Evolutionary conservation across 495 filamentous ascomycete genomes (phyloP).

Genomic region (Neohortaea acidophila): DNA sequence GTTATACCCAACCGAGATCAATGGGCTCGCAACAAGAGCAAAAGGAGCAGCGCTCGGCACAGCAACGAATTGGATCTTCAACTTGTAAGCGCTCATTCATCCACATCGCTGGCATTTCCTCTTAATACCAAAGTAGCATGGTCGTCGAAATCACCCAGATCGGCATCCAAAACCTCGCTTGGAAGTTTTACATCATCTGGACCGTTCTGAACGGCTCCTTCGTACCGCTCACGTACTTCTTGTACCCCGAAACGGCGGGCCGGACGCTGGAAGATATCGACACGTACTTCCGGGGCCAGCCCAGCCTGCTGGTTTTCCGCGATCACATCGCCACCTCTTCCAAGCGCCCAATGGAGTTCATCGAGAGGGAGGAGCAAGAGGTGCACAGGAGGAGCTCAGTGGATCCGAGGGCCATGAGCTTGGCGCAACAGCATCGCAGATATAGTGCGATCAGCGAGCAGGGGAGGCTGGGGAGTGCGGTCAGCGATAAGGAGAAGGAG

Average conservation of each 20-base stretch:
- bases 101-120: no score
- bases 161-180: conserved; percentile 41
- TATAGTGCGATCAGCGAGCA: conserved; percentile 4
- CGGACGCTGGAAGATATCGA: conserved; percentile 39
- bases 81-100: conserved; percentile 27
- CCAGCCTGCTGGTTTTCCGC: conserved; percentile 24
- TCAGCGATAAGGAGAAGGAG: background rate
- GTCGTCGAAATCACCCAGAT: conserved; percentile 49
- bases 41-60: conserved; percentile 43
- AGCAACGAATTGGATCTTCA: conserved; percentile 46
- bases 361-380: conserved; percentile 25
- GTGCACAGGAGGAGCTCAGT: conserved; percentile 23
- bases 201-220: conserved; percentile 43
- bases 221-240: conserved; percentile 46
- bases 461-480: background rate
- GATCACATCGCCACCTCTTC: conserved; percentile 27
- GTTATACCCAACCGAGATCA: conserved; percentile 52
- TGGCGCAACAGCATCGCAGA: conserved; percentile 6
- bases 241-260: conserved; percentile 46
- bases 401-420: conserved; percentile 9
- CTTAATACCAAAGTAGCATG: conserved; percentile 1
- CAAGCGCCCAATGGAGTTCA: conserved; percentile 28
- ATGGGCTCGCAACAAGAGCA: conserved; percentile 39
- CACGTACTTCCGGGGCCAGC: conserved; percentile 31
- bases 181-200: conserved; percentile 53